phyloP scores from a whole-genome alignment of 495 filamentous ascomycete species.

The Tuber microsphaerosporum region DNA sequence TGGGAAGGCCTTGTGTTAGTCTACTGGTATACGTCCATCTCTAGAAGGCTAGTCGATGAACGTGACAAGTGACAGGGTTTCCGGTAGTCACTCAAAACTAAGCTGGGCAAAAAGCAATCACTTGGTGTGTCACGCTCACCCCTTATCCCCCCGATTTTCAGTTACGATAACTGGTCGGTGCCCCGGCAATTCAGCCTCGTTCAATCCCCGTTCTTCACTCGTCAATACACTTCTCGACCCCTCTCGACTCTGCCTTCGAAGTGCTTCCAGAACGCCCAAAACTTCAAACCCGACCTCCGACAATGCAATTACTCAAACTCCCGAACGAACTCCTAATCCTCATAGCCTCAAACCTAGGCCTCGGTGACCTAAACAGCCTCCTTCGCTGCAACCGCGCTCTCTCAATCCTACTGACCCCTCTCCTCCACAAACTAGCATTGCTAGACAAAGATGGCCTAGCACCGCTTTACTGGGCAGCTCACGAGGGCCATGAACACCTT shows the following conservation, averaged over 20 bases:
- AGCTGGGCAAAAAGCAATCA: not conserved
- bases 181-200: not conserved
- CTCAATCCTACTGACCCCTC: not conserved
- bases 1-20: not conserved
- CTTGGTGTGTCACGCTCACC: not conserved
- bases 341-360: conserved; percentile 5
- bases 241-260: not conserved
- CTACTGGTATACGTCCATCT: not conserved
- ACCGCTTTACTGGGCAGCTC: conserved; percentile 7
- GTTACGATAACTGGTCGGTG: not conserved
- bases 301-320: not conserved
- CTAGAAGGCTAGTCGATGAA: not conserved
- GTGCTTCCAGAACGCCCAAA: not conserved
- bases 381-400: conserved; percentile 7
- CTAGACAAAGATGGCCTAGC: not conserved
- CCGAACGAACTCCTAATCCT: conserved; percentile 17
- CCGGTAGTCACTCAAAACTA: not conserved
- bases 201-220: no score
- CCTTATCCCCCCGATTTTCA: not conserved
- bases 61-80: not conserved
- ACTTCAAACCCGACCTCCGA: not conserved
- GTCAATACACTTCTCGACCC: not conserved
- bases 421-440: conserved; percentile 12
- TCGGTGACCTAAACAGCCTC: conserved; percentile 2
- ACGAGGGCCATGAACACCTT: not conserved